Conservation (phyloP, 2,329 filamentous ascomycete species). For the Mycosphaerella arachidis region DNA sequence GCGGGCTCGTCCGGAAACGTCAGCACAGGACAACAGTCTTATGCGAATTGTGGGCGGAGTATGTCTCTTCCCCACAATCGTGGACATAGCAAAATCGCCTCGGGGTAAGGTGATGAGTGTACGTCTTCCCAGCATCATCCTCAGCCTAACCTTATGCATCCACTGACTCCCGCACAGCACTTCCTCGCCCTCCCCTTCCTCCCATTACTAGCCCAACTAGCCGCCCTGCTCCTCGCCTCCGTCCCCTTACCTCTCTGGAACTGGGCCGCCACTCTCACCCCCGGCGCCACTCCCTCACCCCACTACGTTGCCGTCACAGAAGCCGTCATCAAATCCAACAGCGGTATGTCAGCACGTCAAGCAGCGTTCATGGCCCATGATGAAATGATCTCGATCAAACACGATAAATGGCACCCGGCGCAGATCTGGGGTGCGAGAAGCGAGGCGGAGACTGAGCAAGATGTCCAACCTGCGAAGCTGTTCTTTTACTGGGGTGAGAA, state of each 20-base stretch:
- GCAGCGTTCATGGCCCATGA: slow-evolving; percentile 56
- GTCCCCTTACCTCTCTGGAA: slow-evolving; percentile 33
- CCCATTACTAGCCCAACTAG: slow-evolving; percentile 39
- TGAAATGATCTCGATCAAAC: slow-evolving; percentile 54
- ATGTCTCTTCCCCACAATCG: slow-evolving; percentile 46
- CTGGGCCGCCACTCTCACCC: slow-evolving; percentile 10
- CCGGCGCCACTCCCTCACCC: slow-evolving; percentile 5
- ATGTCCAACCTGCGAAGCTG: slow-evolving; percentile 34
- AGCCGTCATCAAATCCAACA: slow-evolving; percentile 45
- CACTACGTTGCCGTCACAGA: slow-evolving; percentile 47
- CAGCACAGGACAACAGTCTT: slow-evolving; percentile 7
- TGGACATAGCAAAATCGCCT: slow-evolving; percentile 42
- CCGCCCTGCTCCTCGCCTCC: slow-evolving; percentile 40
- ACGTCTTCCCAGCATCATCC: slow-evolving; percentile 16
- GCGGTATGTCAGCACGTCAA: slow-evolving; percentile 46
- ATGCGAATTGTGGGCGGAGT: slow-evolving; percentile 31
- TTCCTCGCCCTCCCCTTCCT: slow-evolving; percentile 32
- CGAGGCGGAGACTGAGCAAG: background rate
- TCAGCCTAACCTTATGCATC: background rate
- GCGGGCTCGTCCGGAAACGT: slow-evolving; percentile 10
- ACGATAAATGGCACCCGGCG: slow-evolving; percentile 57
- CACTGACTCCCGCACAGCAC: background rate
- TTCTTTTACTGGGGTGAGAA: slow-evolving; percentile 57
- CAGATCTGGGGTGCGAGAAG: slow-evolving; percentile 53
- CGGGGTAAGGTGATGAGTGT: slow-evolving; percentile 40